Conservation (phyloP, 2,329 filamentous ascomycete species). For the Aspergillus caelatus region DNA sequence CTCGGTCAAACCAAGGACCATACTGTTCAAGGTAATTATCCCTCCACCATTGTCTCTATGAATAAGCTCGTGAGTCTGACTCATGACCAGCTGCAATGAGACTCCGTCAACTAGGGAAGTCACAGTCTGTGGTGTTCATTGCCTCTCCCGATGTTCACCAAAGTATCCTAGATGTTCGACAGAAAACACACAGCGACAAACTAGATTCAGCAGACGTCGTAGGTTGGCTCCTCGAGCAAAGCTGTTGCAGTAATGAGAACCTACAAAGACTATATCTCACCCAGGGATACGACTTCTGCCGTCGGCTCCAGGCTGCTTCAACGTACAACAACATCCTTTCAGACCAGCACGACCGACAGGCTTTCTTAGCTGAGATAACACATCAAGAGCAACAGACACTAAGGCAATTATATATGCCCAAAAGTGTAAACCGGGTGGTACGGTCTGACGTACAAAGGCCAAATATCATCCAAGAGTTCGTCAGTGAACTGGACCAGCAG, state of each 20-base stretch:
- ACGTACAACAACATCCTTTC: slow-evolving; percentile 48
- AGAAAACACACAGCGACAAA: slow-evolving; percentile 26
- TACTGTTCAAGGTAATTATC: slow-evolving; percentile 58
- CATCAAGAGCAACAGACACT: slow-evolving; percentile 61
- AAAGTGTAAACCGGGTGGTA: background rate
- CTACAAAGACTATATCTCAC: slow-evolving; percentile 61
- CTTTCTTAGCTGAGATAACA: slow-evolving; percentile 50
- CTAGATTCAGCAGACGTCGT: slow-evolving; percentile 58
- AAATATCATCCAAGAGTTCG: background rate
- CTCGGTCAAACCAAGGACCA: slow-evolving; percentile 63
- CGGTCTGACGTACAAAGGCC: background rate
- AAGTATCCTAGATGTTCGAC: slow-evolving; percentile 56
- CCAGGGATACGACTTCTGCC: slow-evolving; percentile 65
- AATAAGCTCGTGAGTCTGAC: background rate
- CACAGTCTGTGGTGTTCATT: slow-evolving; percentile 59
- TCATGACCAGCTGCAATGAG: slow-evolving; percentile 62
- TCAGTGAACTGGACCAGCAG: slow-evolving; percentile 25
- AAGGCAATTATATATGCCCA: slow-evolving; percentile 59
- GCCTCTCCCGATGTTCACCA: slow-evolving; percentile 64
- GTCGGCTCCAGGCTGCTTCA: slow-evolving; percentile 54
- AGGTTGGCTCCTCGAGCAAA: slow-evolving; percentile 66
- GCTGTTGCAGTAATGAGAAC: slow-evolving; percentile 62
- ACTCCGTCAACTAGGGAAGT: slow-evolving; percentile 60
- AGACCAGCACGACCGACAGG: slow-evolving; percentile 34
- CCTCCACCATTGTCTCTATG: background rate